A percentile compares a stretch with the other conserved stretches of the same genome.
These are phyloP conservation scores for Nakazawaea anatomiae DNA, from an alignment of 805 yeast genomes.

Conservation along the genomic window DNA sequence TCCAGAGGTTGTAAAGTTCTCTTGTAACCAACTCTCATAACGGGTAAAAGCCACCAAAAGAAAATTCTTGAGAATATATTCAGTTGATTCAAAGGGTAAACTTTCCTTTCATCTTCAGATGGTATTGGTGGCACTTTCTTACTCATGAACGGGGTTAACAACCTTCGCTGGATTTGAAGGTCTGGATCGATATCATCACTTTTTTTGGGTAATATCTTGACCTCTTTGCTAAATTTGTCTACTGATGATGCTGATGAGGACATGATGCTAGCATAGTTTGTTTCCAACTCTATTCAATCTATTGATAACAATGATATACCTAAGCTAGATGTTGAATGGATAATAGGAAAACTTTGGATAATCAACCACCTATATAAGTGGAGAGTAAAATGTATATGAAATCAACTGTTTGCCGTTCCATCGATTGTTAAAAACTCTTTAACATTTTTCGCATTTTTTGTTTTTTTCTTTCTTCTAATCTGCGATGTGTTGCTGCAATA, in stretches of 20 bases:
- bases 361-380: no score
- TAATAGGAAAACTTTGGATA: no score
- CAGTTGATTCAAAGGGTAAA: constrained; percentile 36
- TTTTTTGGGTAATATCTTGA: not conserved
- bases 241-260: not conserved
- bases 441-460: not conserved
- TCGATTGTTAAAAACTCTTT: constrained; percentile 9
- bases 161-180: constrained; percentile 20
- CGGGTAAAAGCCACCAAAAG: constrained; percentile 65
- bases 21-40: constrained; percentile 61
- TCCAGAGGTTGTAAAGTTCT: constrained; percentile 67
- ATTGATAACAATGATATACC: no score
- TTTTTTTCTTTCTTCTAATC: not conserved
- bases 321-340: no score
- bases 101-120: constrained; percentile 38
- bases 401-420: not conserved
- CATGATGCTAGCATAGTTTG: not conserved
- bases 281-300: no score
- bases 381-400: no score
- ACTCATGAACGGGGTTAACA: constrained; percentile 27
- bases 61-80: constrained; percentile 37
- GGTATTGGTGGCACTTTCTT: constrained; percentile 49
- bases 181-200: not conserved
- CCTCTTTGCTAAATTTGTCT: not conserved
- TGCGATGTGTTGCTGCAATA: not conserved